Base-by-base conservation (phyloP, 2,329 filamentous ascomycete genomes). In the Aspergillus brasiliensis region DNA sequence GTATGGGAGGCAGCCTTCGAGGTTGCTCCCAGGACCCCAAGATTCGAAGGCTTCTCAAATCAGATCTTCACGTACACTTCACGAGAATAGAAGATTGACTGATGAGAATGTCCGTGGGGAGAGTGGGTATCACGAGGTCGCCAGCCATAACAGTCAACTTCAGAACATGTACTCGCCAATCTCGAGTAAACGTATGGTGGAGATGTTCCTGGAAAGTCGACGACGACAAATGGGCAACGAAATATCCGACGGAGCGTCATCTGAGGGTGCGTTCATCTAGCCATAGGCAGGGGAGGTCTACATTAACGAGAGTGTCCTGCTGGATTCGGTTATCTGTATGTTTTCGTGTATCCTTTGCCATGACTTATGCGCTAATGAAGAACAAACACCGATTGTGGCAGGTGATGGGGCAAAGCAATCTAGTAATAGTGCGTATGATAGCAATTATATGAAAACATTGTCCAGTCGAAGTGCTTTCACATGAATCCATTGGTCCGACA, bases 111-210 rank as follows among this genome's bases (percentile, higher is more conserved):
- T 59, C 11, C 63, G 59, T 42, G 59, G 65, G 25, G 62, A 64
- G 37, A 57, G 63, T 28, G 59, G 61, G 21, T 64, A 63, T 17
- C 53, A 61, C 11, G 62, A 63, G 3, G 51, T 58, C 37, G 62
- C 62, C 51, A 65, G 64, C 7, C 55, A 63, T 19, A 66, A 69
- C 40, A 61, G 59, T 15, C 62, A 67, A 11, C 28, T 67, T 5
- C 66, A 71, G 49, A 68, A 65, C 17, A 46, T 63, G 31, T 66
- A 67, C 42, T 65, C 67, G 3, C 67, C 68, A 1, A 69, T 75
- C 8, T 73, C 71, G 27, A 74, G 71, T 61, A 76, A 77, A 54
- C 68, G 62, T 19, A 75, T 77, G 75, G 74, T 77, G 47, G 75
- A 77, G 37, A 57, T 70, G 51, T 77, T 77, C 59, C 60, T 77